These are phyloP conservation scores for Filobasidium uniguttulatum DNA, from an alignment of 1,284 basidiomycete genomes.

Conservation along the genomic window DNA sequence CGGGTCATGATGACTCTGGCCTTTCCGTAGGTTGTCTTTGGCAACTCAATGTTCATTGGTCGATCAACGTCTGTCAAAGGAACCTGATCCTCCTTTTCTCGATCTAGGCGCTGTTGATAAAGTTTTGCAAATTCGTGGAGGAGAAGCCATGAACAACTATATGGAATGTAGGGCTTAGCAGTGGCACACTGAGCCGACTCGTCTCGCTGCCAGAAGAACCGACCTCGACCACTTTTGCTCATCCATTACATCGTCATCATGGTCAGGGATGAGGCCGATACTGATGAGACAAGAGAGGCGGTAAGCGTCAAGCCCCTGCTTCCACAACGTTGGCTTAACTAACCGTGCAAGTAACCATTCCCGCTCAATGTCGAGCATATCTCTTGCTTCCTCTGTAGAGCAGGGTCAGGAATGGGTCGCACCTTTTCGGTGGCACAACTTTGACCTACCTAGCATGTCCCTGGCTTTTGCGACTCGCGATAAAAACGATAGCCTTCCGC, in stretches of 20 bases:
- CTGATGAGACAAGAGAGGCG: conserved; percentile 12
- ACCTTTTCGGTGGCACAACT: background rate
- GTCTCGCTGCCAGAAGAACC: background rate
- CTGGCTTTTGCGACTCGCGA: conserved; percentile 48
- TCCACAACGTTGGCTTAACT: conserved; percentile 2
- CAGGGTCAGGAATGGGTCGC: background rate
- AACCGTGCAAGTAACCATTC: conserved; percentile 53
- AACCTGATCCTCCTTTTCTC: conserved; percentile 4
- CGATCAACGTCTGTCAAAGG: conserved; percentile 21
- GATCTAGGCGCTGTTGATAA: conserved; percentile 4
- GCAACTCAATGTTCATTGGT: no score
- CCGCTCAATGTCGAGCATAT: conserved; percentile 56
- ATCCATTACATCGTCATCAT: conserved; percentile 76
- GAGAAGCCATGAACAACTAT: conserved; percentile 58
- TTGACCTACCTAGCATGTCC: conserved; percentile 43
- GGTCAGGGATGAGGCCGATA: conserved; percentile 54
- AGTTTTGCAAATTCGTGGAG: conserved; percentile 49
- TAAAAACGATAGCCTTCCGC: conserved; percentile 63
- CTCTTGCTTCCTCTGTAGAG: conserved; percentile 44
- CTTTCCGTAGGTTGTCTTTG: conserved; percentile 31
- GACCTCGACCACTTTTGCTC: conserved; percentile 41
- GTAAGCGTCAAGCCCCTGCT: background rate
- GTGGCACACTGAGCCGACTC: background rate
- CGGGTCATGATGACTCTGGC: conserved; percentile 18
- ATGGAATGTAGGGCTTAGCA: background rate